These are phyloP conservation scores for Lavandula angustifolia DNA, from an alignment of 257 asterid species.

Conservation along the genomic window DNA sequence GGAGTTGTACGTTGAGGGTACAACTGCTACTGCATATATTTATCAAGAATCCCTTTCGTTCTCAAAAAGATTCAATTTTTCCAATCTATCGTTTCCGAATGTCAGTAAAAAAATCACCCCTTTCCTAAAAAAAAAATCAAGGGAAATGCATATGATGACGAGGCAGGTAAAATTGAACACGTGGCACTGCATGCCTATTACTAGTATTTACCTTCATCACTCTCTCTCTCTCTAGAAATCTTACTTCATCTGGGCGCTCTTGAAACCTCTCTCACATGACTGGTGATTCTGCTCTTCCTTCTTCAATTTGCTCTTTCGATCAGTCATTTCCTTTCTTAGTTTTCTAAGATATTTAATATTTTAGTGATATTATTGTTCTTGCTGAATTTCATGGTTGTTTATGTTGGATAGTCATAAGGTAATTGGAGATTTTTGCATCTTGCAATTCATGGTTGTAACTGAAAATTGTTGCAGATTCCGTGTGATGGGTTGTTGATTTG, in stretches of 20 bases:
- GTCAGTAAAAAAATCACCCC: not conserved
- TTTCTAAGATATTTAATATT: not conserved
- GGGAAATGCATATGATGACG: too few species aligned
- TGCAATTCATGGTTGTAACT: conserved; percentile 1
- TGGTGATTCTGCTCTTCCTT: conserved; percentile 19
- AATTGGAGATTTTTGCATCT: not conserved
- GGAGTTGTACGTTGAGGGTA: conserved; percentile 4
- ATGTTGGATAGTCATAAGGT: not conserved
- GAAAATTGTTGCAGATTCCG: conserved; percentile 1
- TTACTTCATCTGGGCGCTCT: not conserved
- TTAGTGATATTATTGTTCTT: too few species aligned
- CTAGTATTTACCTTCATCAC: not conserved
- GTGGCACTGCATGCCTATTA: too few species aligned
- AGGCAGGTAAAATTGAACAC: too few species aligned
- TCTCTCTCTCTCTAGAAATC: conserved; percentile 1
- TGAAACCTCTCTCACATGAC: conserved; percentile 19
- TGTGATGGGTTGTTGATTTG: not conserved
- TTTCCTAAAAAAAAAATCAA: too few species aligned
- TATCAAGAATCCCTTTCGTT: not conserved
- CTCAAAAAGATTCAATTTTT: too few species aligned
- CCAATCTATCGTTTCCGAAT: too few species aligned
- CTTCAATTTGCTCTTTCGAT: not conserved
- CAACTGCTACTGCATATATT: conserved; percentile 1
- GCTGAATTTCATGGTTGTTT: too few species aligned
- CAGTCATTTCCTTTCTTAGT: not conserved